phyloP scores from a whole-genome alignment of 192 early-diverging fungal genomes.

The Backusella luteola region DNA sequence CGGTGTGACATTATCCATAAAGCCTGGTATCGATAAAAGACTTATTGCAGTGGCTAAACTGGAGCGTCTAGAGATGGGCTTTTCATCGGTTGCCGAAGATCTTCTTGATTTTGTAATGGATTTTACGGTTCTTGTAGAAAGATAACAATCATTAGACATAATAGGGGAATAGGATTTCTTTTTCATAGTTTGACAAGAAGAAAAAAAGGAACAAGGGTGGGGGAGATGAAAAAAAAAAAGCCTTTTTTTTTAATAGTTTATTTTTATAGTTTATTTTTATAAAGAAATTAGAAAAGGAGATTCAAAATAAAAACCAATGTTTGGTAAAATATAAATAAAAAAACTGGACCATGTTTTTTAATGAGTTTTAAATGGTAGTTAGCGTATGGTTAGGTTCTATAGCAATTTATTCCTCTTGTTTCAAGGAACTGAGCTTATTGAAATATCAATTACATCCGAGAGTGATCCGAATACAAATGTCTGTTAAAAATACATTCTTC shows the following conservation, averaged over 20 bases:
- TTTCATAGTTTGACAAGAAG: not conserved
- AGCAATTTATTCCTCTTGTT: not conserved
- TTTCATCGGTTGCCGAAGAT: not conserved
- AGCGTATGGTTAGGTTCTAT: not conserved
- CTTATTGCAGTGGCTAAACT: conserved; percentile 1
- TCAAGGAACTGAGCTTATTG: not conserved
- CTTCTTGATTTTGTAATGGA: conserved; percentile 10
- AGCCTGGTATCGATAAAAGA: conserved; percentile 1
- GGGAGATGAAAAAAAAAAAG: not conserved
- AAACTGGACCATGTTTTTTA: not conserved
- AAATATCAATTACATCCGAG: not conserved
- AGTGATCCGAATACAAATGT: not conserved
- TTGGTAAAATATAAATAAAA: not conserved
- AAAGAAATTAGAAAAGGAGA: not conserved
- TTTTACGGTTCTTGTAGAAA: conserved; percentile 11
- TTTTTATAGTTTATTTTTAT: not conserved
- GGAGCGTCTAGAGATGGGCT: not conserved
- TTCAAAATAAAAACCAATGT: not conserved
- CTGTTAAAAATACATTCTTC: not conserved
- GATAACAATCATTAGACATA: not conserved
- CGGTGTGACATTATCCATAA: not conserved
- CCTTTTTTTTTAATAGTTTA: not conserved
- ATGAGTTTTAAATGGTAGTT: not conserved
- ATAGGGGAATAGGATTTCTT: not conserved
- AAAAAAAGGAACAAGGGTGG: not conserved